Evolutionary conservation across 169 alveolate genomes (phyloP), one percentile per base, ranked within the genome.

Genomic region (Theileria annulata): DNA sequence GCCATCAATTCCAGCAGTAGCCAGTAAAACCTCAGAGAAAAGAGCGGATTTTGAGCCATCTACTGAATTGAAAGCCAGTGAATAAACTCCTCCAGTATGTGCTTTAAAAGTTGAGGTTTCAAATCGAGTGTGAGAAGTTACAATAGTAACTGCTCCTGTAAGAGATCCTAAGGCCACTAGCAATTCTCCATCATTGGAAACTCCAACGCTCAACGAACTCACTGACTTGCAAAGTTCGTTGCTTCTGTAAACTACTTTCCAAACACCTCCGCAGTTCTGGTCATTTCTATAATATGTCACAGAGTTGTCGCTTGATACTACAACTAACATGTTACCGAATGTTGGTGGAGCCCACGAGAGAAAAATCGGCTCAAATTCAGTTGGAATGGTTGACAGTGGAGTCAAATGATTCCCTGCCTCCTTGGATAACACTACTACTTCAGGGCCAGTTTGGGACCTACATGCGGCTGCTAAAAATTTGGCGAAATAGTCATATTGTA

Each of bases 311-410:
- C 79, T 75, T 68, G 73, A 27, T 0, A 30, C 88, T 17, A 47
- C 75, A 23, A 71, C 2, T 76, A 71, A 19, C 4, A 56, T n/a
- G 48, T 54, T 33, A 6, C 83, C 84, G n/a, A 80, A 71, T 19
- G 72, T 35, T 19, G 88, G 88, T 17, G 88, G 88, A 1, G 88
- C 88, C 88, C 88, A 80, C 12, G 58, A 59, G 47, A 80, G 35
- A 19, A 80, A 74, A 3, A 80, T 47, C 25, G 88, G 88, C 17
- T 75, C 88, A 49, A 54, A 47, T 42, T 71, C 66, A 25, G 79
- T 62, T 21, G 23, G 58, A 27, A 74, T 4, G 66, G 48, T 71
- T 66, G 58, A 68, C 58, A 80, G 82, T 27, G 51, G 33, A 9
- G 67, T 49, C 66, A 80, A 54, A 21, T 33, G 15, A 12, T 63